Evolutionary conservation across 768 basidiomycete genomes (phyloP), one percentile per base, ranked within the genome.

Genomic region (Favolaschia claudopus): DNA sequence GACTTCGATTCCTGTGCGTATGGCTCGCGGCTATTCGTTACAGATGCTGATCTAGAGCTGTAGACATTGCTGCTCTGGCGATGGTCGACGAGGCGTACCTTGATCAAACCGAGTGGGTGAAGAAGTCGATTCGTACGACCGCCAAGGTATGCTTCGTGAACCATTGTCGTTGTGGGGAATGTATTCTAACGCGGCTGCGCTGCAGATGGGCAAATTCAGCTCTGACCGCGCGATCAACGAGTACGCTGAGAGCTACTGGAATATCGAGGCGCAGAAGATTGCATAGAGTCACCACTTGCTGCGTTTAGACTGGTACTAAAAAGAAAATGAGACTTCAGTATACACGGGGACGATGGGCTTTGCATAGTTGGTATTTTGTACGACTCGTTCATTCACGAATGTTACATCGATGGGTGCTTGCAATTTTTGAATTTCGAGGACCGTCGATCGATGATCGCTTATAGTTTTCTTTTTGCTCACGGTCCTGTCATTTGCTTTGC

Each of bases 171-270:
- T n/a, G n/a, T n/a, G n/a, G n/a, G n/a, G n/a, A n/a, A n/a, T n/a
- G n/a, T n/a, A n/a, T n/a, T n/a, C n/a, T n/a, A 55, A 45, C 25
- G 25, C 22, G 31, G 10, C 33, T 14, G 32, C 25, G 33, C 13
- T 19, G 14, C 56, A 89, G 86, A 98, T 97, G 95, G 95, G 95
- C 73, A 96, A 95, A 70, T 98, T 98, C 81, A 95, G 93, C 73
- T 93, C 92, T 31, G 96, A 99, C 72, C 84, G 96, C 49, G 92
- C 94, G 4, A 96, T 97, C 69, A 86, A 87, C 65, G 91, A 95
- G 71, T 96, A 96, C 67, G 95, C 94, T 1, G 94, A 96, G 74
- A 86, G 88, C 67, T 91, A 88, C 74, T 92, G 89, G 89, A 92
- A 89, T 70, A 79, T 91, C 36, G 89, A 92, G 67, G 77, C 81